Conservation (phyloP, 164 flowering plant genomes). For the Macadamia integrifolia region DNA sequence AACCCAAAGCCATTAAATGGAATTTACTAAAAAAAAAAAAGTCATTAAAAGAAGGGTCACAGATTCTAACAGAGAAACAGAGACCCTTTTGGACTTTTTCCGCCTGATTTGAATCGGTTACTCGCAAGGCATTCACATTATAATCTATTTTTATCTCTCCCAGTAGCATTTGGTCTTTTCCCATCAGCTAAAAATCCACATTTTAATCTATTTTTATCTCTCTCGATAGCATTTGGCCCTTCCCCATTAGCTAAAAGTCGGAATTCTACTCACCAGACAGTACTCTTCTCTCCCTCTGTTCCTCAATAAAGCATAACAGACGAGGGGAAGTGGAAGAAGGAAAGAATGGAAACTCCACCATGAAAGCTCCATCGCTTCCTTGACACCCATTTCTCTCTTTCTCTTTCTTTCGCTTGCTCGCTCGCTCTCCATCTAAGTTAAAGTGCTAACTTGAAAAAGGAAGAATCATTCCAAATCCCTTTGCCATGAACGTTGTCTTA, state of each 20-base stretch:
- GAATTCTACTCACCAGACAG: background rate
- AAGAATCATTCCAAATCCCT: background rate
- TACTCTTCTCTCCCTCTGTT: conserved; percentile 3
- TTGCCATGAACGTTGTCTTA: conserved; percentile 18
- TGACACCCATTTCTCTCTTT: conserved; percentile 21
- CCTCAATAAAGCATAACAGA: background rate
- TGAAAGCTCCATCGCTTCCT: conserved; percentile 45
- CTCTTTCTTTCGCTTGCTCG: background rate
- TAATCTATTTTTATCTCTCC: background rate
- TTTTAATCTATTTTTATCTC: background rate
- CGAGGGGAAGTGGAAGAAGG: background rate
- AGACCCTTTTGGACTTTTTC: background rate
- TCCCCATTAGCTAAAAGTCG: background rate
- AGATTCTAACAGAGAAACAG: no score
- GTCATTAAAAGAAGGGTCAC: no score
- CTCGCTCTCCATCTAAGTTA: background rate
- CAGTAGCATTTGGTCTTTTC: no score
- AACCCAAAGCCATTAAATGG: no score
- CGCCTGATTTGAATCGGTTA: background rate
- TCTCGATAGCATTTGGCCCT: no score
- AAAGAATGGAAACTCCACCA: conserved; percentile 11
- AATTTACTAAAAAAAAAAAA: no score
- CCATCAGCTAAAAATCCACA: background rate
- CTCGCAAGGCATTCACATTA: background rate
- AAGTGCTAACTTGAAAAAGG: background rate